These are phyloP conservation scores for Medicago lupulina DNA, from an alignment of 306 rosid species.

Conservation along the genomic window DNA sequence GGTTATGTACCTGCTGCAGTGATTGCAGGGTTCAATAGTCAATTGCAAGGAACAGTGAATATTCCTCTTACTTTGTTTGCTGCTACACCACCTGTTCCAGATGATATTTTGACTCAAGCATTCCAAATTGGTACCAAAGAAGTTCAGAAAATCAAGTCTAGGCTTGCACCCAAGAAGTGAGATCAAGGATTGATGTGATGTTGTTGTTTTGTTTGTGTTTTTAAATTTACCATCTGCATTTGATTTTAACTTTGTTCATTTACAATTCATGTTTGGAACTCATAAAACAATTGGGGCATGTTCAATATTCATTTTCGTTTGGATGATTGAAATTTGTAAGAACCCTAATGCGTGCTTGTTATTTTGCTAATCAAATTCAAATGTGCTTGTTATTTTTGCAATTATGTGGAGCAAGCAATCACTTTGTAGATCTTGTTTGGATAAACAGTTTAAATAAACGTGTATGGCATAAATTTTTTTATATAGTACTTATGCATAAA, in stretches of 20 bases:
- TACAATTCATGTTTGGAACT: neutral
- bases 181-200: neutral
- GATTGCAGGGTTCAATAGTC: constrained; percentile 80
- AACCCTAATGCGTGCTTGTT: neutral
- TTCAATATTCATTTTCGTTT: neutral
- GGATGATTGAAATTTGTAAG: neutral
- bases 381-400: neutral
- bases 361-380: neutral
- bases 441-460: too few relatives aligned
- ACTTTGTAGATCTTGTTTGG: too few relatives aligned
- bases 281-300: constrained; percentile 1
- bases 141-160: constrained; percentile 70
- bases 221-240: too few relatives aligned
- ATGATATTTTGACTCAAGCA: constrained; percentile 66
- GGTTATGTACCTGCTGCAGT: constrained; percentile 62
- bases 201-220: neutral
- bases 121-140: constrained; percentile 69
- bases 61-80: constrained; percentile 67
- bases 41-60: constrained; percentile 79
- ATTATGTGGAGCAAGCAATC: neutral
- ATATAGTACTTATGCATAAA: too few relatives aligned
- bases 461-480: too few relatives aligned
- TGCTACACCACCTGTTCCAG: constrained; percentile 70
- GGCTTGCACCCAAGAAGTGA: constrained; percentile 62
- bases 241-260: neutral